Evolutionary conservation across 2,329 filamentous ascomycete species (phyloP), one percentile per base, ranked within the genome.

Genomic region (Diaporthe sp.): DNA sequence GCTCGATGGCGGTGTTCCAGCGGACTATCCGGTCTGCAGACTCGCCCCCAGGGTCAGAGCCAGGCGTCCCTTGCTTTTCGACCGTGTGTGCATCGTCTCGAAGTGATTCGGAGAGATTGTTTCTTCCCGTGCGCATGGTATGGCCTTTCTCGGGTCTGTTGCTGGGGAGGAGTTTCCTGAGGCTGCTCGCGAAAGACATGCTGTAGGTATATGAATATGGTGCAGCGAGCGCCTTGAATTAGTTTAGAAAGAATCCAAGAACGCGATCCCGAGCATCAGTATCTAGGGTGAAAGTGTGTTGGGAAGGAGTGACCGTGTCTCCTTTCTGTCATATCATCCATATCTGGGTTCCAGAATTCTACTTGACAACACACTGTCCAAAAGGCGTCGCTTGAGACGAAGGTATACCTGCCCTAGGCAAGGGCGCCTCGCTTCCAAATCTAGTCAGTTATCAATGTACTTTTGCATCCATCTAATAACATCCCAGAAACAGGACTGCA

Each of bases 101-200:
- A 72, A 77, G 51, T 25, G 75, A 71, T 44, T 68, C 65, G 7
- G 73, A 68, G 28, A 82, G 80, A 82, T 79, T 82, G 68, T 79
- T 82, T 1, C 82, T 80, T 7, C 79, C 78, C 34, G 77, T 73
- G 53, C 87, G 86, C 57, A 82, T 73, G 1, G 89, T 90, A 13
- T 88, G 86, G 28, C 89, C 88, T 42, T 86, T 85, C 77, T 91
- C 89, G 1, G 87, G 83, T 9, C 85, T 86, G 74, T 86, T 84
- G 76, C 85, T 88, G 0, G 89, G 89, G 13, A 89, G 81, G 3
- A 90, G 82, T 71, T 81, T 87, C 74, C 81, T 85, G 69, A 89
- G 80, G 79, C 88, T 87, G 67, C 81, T 81, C 22, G 83, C 78
- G 25, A 87, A 76, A 7, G 86, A 86, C 71, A 73, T 73, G 25